phyloP scores from a whole-genome alignment of 2,329 filamentous ascomycete genomes.

The Curvularia lunata region DNA sequence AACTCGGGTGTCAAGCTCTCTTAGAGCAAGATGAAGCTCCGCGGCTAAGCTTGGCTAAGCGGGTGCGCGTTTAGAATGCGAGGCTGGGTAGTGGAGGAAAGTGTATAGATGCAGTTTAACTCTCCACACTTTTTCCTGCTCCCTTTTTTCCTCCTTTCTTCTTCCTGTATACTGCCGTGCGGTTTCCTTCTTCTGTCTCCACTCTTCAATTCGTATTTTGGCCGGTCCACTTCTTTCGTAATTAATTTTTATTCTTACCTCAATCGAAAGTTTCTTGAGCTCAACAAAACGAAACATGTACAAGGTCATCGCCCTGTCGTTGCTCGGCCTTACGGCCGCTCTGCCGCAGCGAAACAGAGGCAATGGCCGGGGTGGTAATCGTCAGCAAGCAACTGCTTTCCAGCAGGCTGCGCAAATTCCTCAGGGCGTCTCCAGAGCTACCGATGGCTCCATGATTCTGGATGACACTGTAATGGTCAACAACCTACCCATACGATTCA shows the following conservation, averaged over 20 bases:
- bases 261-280: neutral
- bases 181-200: neutral
- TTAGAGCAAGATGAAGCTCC: constrained; percentile 22
- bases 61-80: constrained; percentile 5
- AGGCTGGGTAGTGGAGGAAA: neutral
- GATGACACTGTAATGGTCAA: constrained; percentile 63
- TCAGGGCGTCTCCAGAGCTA: constrained; percentile 51
- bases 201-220: constrained; percentile 16
- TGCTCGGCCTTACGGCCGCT: constrained; percentile 32
- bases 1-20: constrained; percentile 25
- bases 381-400: constrained; percentile 35
- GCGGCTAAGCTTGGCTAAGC: constrained; percentile 28
- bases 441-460: constrained; percentile 63
- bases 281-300: constrained; percentile 14
- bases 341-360: constrained; percentile 34
- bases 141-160: constrained; percentile 12
- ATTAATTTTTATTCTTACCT: constrained; percentile 26
- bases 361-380: neutral
- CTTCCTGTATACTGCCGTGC: constrained; percentile 16
- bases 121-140: constrained; percentile 2
- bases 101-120: constrained; percentile 1
- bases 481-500: constrained; percentile 62
- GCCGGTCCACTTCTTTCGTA: constrained; percentile 34
- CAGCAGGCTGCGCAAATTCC: constrained; percentile 46
- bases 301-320: constrained; percentile 19